Base-by-base conservation (phyloP, 331 rosid genomes). In the Telfairia occidentalis region DNA sequence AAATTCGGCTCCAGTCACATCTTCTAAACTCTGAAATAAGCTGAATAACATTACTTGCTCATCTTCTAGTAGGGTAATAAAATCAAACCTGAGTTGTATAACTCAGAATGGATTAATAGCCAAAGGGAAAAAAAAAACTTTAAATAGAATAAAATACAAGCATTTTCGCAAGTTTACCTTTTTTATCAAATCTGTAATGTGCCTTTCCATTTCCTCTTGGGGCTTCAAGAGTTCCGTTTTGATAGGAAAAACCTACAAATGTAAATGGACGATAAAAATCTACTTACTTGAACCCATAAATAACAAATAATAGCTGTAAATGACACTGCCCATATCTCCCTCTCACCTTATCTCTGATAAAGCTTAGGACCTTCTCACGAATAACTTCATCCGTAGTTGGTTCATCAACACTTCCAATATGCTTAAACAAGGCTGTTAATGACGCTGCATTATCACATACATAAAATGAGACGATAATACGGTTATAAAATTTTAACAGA, bases 191-290 rank as follows among this genome's bases (percentile, higher is more conserved):
- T 95, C 96, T 72, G 98, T 94, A 77, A 89, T 94, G 78, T 91
- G 97, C 71, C 96, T 87, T 85, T 94, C 97, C 98, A 91, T 94
- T 84, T 91, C 96, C 82, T 91, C 97, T 46, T 80, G 96, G 66
- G 96, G 98, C 85, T 90, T 94, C 85, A 94, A 76, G 58, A 94
- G 87, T 85, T 94, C 98, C 35, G 84, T 81, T 87, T 91, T 94
- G 34, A 85, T 80, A 67, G 98, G 93, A 74, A 91, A 91, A 71
- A 91, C 96, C 98, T 94, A 81, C 77, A 74, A 70, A 46, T 65
- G 21, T 13, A 83, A 71, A 76, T 54, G 71, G 59, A 84, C 76
- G 71, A 60, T 71, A 55, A 82, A 71, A 71, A 55, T 71, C 75
- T 24, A 52, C 64, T 75, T 34, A 76, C 61, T 7, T 66, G 24